Evolutionary conservation across 164 flowering plant species (phyloP).

Genomic region (Taxillus chinensis): DNA sequence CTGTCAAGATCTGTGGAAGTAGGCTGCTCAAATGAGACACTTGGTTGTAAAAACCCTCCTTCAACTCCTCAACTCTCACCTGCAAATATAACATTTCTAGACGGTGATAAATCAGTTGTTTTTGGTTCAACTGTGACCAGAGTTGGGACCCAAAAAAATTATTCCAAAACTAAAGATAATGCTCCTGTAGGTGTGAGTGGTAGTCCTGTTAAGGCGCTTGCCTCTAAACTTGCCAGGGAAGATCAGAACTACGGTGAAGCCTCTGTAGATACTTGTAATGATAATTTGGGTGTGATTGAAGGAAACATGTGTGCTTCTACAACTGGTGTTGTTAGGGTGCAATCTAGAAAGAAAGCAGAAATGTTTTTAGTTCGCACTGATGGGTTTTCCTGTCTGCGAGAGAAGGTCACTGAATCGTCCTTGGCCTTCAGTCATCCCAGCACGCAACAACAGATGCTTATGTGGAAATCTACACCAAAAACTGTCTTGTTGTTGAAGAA

Average conservation of each 20-base stretch:
- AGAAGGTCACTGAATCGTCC: slow-evolving; percentile 92
- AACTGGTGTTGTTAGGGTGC: slow-evolving; percentile 94
- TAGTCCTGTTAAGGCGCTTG: slow-evolving; percentile 11
- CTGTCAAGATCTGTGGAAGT: slow-evolving; percentile 11
- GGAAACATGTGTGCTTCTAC: slow-evolving; percentile 97
- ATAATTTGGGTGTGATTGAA: slow-evolving; percentile 36
- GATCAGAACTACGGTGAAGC: slow-evolving; percentile 18
- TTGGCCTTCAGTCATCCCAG: slow-evolving; percentile 97
- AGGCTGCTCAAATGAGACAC: slow-evolving; percentile 28
- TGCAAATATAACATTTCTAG: slow-evolving; percentile 15
- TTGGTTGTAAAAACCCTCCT: slow-evolving; percentile 8
- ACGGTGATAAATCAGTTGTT: slow-evolving; percentile 15
- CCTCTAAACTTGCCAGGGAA: slow-evolving; percentile 10
- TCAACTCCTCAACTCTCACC: slow-evolving; percentile 10
- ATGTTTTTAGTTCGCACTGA: slow-evolving; percentile 97
- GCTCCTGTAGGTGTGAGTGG: slow-evolving; percentile 10
- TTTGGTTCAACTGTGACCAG: slow-evolving; percentile 19
- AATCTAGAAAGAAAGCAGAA: slow-evolving; percentile 96
- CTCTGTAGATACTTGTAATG: slow-evolving; percentile 25
- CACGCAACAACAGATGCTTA: slow-evolving; percentile 98
- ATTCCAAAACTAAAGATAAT: slow-evolving; percentile 9
- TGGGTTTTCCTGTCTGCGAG: slow-evolving; percentile 84
- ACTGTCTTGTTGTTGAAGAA: slow-evolving; percentile 85
- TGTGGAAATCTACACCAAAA: slow-evolving; percentile 96
- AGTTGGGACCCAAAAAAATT: slow-evolving; percentile 9